These are phyloP conservation scores for Penicillium fimorum DNA, from an alignment of 495 filamentous ascomycete genomes.

Conservation along the genomic window DNA sequence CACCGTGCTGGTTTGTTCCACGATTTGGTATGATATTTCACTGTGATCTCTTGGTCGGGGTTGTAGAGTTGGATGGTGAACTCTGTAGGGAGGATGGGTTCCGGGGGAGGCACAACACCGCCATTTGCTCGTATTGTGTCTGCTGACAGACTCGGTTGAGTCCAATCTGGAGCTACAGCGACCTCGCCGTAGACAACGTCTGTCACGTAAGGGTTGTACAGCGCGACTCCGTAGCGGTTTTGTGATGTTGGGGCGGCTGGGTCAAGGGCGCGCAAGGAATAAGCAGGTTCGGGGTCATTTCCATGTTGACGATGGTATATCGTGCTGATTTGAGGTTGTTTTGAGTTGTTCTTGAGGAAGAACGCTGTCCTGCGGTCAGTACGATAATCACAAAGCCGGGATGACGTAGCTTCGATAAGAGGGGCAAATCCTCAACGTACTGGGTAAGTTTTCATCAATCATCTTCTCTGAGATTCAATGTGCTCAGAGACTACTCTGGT, in stretches of 20 bases:
- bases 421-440: conserved; percentile 43
- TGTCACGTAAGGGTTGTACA: conserved; percentile 78
- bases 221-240: conserved; percentile 82
- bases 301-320: conserved; percentile 78
- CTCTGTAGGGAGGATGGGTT: conserved; percentile 72
- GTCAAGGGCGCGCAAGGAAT: conserved; percentile 72
- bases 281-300: conserved; percentile 73
- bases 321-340: conserved; percentile 53
- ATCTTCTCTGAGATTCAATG: conserved; percentile 44
- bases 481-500: not conserved
- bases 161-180: conserved; percentile 78
- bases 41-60: conserved; percentile 76
- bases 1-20: conserved; percentile 79
- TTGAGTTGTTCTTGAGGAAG: conserved; percentile 54
- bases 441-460: conserved; percentile 94
- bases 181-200: conserved; percentile 86
- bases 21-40: conserved; percentile 67
- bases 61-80: conserved; percentile 91
- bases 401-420: conserved; percentile 21
- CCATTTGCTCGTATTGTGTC: conserved; percentile 76
- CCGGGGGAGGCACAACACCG: conserved; percentile 64
- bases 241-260: conserved; percentile 63
- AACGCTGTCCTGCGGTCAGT: conserved; percentile 51
- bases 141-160: conserved; percentile 72
- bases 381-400: conserved; percentile 35